Conservation (phyloP, 306 rosid species). For the Sophora flavescens region DNA sequence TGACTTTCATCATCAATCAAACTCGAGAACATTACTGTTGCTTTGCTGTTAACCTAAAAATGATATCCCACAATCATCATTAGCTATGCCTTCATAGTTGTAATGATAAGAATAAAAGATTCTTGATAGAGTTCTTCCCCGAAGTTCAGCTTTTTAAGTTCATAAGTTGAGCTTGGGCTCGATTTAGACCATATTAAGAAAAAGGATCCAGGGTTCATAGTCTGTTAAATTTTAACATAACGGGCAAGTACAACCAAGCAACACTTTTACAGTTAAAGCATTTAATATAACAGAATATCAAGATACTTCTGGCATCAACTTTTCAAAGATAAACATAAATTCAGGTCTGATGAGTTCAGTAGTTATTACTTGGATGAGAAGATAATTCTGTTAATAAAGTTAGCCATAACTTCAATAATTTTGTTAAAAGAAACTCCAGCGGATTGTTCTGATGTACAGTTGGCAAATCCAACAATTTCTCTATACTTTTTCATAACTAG, state of each 20-base stretch:
- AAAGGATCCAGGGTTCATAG: slow-evolving; percentile 24
- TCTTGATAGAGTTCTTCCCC: slow-evolving; percentile 24
- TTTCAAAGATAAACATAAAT: slow-evolving; percentile 19
- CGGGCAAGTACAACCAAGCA: neutral
- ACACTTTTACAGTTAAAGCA: neutral
- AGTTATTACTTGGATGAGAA: neutral
- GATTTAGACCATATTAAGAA: neutral
- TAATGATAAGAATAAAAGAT: slow-evolving; percentile 31
- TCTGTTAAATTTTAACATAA: slow-evolving; percentile 30
- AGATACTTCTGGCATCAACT: slow-evolving; percentile 14
- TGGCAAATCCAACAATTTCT: slow-evolving; percentile 16
- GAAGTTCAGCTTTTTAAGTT: slow-evolving; percentile 30
- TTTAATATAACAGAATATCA: slow-evolving; percentile 14
- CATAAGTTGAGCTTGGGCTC: slow-evolving; percentile 27
- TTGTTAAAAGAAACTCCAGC: slow-evolving; percentile 12
- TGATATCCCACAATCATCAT: slow-evolving; percentile 49
- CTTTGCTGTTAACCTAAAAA: slow-evolving; percentile 90
- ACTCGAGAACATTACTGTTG: slow-evolving; percentile 82
- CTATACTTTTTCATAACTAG: slow-evolving; percentile 22
- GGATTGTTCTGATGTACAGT: slow-evolving; percentile 17
- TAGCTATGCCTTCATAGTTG: slow-evolving; percentile 46
- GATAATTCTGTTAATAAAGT: neutral
- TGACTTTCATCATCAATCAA: slow-evolving; percentile 75
- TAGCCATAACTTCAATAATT: slow-evolving; percentile 11
- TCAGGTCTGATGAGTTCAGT: slow-evolving; percentile 7